Base-by-base conservation (phyloP, 2,329 filamentous ascomycete species). In the Aspergillus costaricaensis region DNA sequence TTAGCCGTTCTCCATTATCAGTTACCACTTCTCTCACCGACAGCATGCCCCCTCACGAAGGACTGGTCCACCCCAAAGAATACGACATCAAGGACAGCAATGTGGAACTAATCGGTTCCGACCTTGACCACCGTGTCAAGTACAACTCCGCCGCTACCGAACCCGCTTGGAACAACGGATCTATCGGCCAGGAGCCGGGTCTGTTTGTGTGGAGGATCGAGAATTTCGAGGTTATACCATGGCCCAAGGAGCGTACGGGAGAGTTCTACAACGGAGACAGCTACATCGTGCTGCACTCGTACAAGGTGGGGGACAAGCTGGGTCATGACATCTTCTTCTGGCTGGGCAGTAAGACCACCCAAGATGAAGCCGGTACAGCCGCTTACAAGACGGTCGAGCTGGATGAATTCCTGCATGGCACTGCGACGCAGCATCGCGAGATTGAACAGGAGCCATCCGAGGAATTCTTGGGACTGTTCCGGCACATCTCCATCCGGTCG, bases 331-430 rank as follows among this genome's bases (percentile, higher is more conserved):
- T 90, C 68, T 90, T 87, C 79, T 90, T 90, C 77, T 90, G 87
- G 87, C 81, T 90, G 0, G 88, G 88, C 4, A 79, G 74, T 55
- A 83, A 88, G 68, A 90, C 87, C 0, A 83, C 85, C 2, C 86
- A 89, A 75, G 88, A 90, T 64, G 88, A 90, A 75, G 86, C 87
- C 2, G 88, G 87, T 15, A 86, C 84, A 0, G 88, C 88, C 0
- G 87, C 88, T 2, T 85, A 90, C 77, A 90, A 90, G 78, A 88
- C 87, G 0, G 86, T 89, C 23, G 88, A 90, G 73, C 79, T 90
- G 15, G 88, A 90, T 67, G 87, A 89, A 73, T 89, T 88, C 68
- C 72, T 90, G 53, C 77, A 81, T 43, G 87, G 87, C 2, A 76
- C 80, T 0, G 87, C 87, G 0, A 85, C 81, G 2, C 88, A 90